Conservation (phyloP, 495 filamentous ascomycete species). For the Clavariopsis aquatica region DNA sequence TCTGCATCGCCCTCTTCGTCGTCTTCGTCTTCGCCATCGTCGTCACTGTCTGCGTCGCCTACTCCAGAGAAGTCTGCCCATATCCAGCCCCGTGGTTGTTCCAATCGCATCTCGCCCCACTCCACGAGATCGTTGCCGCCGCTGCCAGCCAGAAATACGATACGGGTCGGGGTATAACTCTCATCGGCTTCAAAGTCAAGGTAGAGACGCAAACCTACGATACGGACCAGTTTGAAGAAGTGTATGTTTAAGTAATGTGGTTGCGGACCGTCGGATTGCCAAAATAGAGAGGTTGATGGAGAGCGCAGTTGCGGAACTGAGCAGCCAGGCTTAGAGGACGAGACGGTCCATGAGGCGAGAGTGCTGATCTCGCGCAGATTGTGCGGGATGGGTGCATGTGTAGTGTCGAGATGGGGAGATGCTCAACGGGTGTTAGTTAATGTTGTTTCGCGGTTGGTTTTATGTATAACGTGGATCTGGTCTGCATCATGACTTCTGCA, state of each 20-base stretch:
- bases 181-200: constrained; percentile 91
- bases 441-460: not conserved
- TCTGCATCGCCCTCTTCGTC: constrained; percentile 17
- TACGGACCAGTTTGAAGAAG: constrained; percentile 88
- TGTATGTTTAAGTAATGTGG: constrained; percentile 92
- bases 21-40: constrained; percentile 36
- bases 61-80: constrained; percentile 76
- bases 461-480: too few species aligned
- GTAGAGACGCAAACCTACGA: constrained; percentile 79
- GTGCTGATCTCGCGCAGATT: constrained; percentile 87
- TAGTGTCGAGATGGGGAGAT: constrained; percentile 3
- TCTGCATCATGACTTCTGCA: too few species aligned
- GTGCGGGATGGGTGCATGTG: constrained; percentile 24
- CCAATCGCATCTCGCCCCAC: constrained; percentile 77
- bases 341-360: constrained; percentile 90
- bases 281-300: constrained; percentile 78
- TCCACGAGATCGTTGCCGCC: constrained; percentile 82
- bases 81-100: constrained; percentile 83
- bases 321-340: constrained; percentile 86
- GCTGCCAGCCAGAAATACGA: constrained; percentile 81
- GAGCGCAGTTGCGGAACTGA: constrained; percentile 81
- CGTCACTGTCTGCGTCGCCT: constrained; percentile 41
- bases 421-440: not conserved
- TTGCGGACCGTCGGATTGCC: constrained; percentile 97
- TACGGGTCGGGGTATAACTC: constrained; percentile 94